phyloP scores from a whole-genome alignment of 768 basidiomycete species.

The Trametes sanguinea region DNA sequence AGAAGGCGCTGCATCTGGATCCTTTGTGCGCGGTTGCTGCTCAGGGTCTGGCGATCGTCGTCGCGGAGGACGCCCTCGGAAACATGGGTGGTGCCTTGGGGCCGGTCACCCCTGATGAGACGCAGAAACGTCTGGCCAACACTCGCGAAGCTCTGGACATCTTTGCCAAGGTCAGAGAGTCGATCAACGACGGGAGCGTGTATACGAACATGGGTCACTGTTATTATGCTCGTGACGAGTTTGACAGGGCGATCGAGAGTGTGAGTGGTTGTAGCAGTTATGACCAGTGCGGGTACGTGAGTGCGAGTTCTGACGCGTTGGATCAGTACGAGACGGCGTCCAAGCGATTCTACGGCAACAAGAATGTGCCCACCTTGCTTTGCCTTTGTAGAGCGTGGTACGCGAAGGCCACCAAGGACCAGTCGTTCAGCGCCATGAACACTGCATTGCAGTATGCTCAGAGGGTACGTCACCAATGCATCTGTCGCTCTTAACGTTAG shows the following conservation, averaged over 20 bases:
- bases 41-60: slow-evolving; percentile 91
- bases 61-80: slow-evolving; percentile 89
- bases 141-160: slow-evolving; percentile 87
- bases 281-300: background rate
- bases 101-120: slow-evolving; percentile 56
- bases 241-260: slow-evolving; percentile 93
- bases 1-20: slow-evolving; percentile 85
- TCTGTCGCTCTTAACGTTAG: background rate
- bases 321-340: slow-evolving; percentile 90
- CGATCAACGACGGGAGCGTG: slow-evolving; percentile 78
- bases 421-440: slow-evolving; percentile 78
- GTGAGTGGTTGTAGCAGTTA: slow-evolving; percentile 49
- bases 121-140: slow-evolving; percentile 64
- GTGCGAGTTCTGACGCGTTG: slow-evolving; percentile 6
- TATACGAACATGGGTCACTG: slow-evolving; percentile 98
- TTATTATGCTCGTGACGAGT: slow-evolving; percentile 90
- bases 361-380: slow-evolving; percentile 74
- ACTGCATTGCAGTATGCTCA: slow-evolving; percentile 85
- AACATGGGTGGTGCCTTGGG: slow-evolving; percentile 54
- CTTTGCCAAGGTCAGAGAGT: slow-evolving; percentile 90
- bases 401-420: slow-evolving; percentile 88
- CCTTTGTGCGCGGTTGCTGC: slow-evolving; percentile 90
- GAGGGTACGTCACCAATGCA: slow-evolving; percentile 47
- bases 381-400: slow-evolving; percentile 95
- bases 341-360: slow-evolving; percentile 69